These are phyloP conservation scores for Boletus pseudopeckii DNA, from an alignment of 768 basidiomycete genomes.

Conservation along the genomic window DNA sequence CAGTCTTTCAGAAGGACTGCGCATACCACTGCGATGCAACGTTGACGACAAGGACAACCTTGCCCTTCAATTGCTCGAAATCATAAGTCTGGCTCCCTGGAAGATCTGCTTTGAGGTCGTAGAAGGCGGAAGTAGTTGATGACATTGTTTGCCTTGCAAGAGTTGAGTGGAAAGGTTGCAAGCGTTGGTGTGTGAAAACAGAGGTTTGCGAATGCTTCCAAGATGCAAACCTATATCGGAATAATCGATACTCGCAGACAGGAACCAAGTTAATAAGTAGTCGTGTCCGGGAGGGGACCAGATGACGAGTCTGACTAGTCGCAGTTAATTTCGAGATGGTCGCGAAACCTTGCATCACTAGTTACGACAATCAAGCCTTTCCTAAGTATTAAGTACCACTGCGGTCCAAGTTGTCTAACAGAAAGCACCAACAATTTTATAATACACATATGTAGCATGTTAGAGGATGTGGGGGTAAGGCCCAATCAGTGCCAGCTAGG, in stretches of 20 bases:
- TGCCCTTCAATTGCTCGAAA: conserved; percentile 70
- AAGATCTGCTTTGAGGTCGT: conserved; percentile 64
- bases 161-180: conserved; percentile 11
- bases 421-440: background rate
- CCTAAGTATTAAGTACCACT: background rate
- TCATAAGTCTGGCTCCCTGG: conserved; percentile 54
- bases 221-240: background rate
- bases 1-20: background rate
- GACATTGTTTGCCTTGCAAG: conserved; percentile 21
- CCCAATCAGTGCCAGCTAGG: too few species aligned
- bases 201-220: background rate
- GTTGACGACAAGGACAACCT: conserved; percentile 77
- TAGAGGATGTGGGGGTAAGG: too few species aligned
- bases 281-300: background rate
- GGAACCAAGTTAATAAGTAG: background rate
- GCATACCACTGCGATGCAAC: conserved; percentile 65
- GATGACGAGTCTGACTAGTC: conserved; percentile 2
- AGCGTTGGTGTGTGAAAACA: background rate
- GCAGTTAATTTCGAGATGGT: background rate
- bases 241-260: background rate
- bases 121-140: conserved; percentile 43
- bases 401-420: too few species aligned
- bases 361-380: background rate
- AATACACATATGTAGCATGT: too few species aligned
- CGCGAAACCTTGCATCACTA: conserved; percentile 2